Conservation (phyloP, 495 filamentous ascomycete genomes). For the Penicillium taxi region DNA sequence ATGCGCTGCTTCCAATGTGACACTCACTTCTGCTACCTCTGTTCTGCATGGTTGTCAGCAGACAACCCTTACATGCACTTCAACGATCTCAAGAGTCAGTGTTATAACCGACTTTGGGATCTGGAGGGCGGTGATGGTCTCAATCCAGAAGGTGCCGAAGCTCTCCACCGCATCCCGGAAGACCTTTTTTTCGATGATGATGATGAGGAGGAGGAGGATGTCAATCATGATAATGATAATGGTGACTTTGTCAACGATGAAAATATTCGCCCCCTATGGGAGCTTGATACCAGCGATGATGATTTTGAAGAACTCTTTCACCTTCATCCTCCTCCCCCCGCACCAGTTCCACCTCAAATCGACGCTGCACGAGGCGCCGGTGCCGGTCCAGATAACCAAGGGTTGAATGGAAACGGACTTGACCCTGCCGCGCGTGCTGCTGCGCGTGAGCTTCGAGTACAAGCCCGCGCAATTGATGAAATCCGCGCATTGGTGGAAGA, state of each 20-base stretch:
- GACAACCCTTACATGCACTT: constrained; percentile 84
- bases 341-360: constrained; percentile 31
- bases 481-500: too few relatives aligned
- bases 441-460: constrained; percentile 36
- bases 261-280: constrained; percentile 14
- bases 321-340: constrained; percentile 34
- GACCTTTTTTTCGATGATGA: constrained; percentile 33
- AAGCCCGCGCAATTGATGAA: constrained; percentile 39
- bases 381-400: constrained; percentile 17
- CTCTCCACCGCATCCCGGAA: constrained; percentile 34
- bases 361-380: constrained; percentile 14
- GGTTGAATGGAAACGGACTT: constrained; percentile 10
- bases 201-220: constrained; percentile 23
- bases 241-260: constrained; percentile 25
- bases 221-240: constrained; percentile 19
- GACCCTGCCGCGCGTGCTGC: constrained; percentile 37
- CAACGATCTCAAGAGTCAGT: constrained; percentile 57
- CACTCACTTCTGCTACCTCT: constrained; percentile 95
- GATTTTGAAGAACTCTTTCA: constrained; percentile 1
- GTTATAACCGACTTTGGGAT: constrained; percentile 86
- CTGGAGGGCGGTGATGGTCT: constrained; percentile 72
- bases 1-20: constrained; percentile 90
- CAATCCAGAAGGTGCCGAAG: constrained; percentile 38
- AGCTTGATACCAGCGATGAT: constrained; percentile 2
- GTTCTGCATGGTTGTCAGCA: constrained; percentile 72